phyloP scores from a whole-genome alignment of 2,329 filamentous ascomycete genomes.

The Neofusicoccum parvum region DNA sequence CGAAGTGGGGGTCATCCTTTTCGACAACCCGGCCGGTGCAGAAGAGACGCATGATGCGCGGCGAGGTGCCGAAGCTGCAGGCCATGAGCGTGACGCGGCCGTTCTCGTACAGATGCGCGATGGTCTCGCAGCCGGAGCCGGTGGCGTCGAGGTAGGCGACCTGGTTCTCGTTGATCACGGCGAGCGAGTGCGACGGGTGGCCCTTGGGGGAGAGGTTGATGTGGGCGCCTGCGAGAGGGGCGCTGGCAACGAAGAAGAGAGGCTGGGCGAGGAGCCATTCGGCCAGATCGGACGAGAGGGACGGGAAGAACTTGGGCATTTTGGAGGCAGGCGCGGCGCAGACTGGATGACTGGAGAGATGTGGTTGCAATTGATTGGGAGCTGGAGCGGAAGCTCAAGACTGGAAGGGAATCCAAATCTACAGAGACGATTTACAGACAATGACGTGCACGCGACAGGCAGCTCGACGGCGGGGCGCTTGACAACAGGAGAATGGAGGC shows the following conservation, averaged over 20 bases:
- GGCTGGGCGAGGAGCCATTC: constrained; percentile 68
- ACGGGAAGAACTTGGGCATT: constrained; percentile 64
- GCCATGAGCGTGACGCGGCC: constrained; percentile 75
- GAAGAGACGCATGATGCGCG: constrained; percentile 67
- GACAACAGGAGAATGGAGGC: too few species aligned
- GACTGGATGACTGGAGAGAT: too few species aligned
- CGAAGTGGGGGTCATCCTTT: constrained; percentile 52
- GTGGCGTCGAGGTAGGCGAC: constrained; percentile 73
- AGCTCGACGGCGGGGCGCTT: too few species aligned
- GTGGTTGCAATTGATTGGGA: too few species aligned
- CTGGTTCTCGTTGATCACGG: constrained; percentile 60
- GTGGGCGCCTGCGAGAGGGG: constrained; percentile 67
- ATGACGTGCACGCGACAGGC: too few species aligned
- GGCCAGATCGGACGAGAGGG: constrained; percentile 58
- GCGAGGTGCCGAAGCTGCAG: constrained; percentile 62
- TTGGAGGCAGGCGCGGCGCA: neutral
- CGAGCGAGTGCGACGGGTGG: constrained; percentile 62
- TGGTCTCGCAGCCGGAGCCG: constrained; percentile 75
- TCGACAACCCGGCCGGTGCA: constrained; percentile 63
- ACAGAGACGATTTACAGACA: too few species aligned
- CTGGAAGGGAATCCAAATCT: too few species aligned
- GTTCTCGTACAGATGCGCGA: constrained; percentile 76
- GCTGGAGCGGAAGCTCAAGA: neutral
- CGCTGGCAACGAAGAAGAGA: constrained; percentile 75
- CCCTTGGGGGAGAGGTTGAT: constrained; percentile 80